Conservation (phyloP, 768 basidiomycete species). For the Leccinum rimulosum region DNA sequence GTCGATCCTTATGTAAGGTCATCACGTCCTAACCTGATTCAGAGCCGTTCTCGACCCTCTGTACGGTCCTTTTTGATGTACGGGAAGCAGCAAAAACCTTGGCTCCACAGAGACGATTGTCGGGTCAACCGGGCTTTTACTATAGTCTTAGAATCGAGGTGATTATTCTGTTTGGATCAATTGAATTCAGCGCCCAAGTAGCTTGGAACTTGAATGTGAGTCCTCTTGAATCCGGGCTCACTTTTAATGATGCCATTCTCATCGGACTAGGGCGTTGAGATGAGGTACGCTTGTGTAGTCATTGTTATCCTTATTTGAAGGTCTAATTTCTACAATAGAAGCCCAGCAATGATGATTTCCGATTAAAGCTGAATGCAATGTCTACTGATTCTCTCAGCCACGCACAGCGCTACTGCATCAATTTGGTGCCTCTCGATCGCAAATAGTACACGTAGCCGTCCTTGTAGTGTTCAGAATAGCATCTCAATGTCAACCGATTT, state of each 20-base stretch:
- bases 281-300: background rate
- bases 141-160: slow-evolving; percentile 6
- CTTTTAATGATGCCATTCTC: background rate
- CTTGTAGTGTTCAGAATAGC: no score
- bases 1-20: background rate
- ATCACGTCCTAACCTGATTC: background rate
- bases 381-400: background rate
- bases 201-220: slow-evolving; percentile 15
- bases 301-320: no score
- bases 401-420: background rate
- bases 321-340: background rate
- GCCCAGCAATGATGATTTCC: slow-evolving; percentile 7
- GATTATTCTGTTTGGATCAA: slow-evolving; percentile 15
- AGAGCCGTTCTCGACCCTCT: slow-evolving; percentile 17
- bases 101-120: background rate
- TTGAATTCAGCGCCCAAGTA: slow-evolving; percentile 26
- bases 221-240: background rate
- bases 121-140: slow-evolving; percentile 1
- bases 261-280: slow-evolving; percentile 9
- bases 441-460: background rate
- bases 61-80: slow-evolving; percentile 6
- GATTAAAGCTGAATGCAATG: background rate
- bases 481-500: background rate
- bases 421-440: background rate
- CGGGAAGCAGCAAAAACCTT: slow-evolving; percentile 4